Evolutionary conservation across 306 rosid genomes (phyloP).

Genomic region (Quercus mongolica): DNA sequence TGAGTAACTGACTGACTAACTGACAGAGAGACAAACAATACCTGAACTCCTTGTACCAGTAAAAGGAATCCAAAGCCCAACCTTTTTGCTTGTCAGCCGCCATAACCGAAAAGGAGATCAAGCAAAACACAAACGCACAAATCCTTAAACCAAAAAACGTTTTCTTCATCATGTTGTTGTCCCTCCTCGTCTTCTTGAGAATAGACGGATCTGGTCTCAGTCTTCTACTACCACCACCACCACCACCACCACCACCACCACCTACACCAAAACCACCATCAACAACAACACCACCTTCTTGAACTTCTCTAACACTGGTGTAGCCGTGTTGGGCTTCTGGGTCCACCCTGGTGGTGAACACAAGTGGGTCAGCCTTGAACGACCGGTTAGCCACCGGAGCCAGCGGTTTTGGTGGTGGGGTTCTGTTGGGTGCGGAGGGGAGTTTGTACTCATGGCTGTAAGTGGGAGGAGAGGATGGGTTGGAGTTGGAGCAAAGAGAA

Average conservation of each 20-base stretch:
- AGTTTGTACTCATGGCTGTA: slow-evolving; percentile 12
- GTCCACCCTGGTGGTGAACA: slow-evolving; percentile 51
- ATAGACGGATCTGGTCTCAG: slow-evolving; percentile 40
- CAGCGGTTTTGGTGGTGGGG: slow-evolving; percentile 13
- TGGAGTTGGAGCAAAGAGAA: slow-evolving; percentile 36
- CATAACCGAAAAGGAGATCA: slow-evolving; percentile 62
- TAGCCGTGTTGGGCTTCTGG: slow-evolving; percentile 47
- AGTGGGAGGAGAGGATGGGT: slow-evolving; percentile 16
- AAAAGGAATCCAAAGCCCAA: slow-evolving; percentile 67
- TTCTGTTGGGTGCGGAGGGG: slow-evolving; percentile 20
- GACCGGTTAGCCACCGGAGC: slow-evolving; percentile 38
- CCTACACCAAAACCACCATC: neutral
- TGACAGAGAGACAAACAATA: slow-evolving; percentile 14
- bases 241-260: slow-evolving; percentile 9
- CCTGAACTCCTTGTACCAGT: slow-evolving; percentile 62
- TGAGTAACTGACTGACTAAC: neutral
- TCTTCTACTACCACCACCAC: slow-evolving; percentile 28
- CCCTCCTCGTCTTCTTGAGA: slow-evolving; percentile 33
- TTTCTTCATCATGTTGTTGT: slow-evolving; percentile 36
- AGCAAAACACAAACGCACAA: slow-evolving; percentile 46
- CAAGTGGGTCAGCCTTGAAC: slow-evolving; percentile 46
- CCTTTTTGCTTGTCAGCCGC: slow-evolving; percentile 54
- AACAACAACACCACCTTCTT: neutral
- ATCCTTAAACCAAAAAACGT: slow-evolving; percentile 51
- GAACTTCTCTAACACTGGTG: slow-evolving; percentile 27